phyloP scores from a whole-genome alignment of 2,329 filamentous ascomycete genomes.

The Ophiocordyceps camponoti-rufipedis region DNA sequence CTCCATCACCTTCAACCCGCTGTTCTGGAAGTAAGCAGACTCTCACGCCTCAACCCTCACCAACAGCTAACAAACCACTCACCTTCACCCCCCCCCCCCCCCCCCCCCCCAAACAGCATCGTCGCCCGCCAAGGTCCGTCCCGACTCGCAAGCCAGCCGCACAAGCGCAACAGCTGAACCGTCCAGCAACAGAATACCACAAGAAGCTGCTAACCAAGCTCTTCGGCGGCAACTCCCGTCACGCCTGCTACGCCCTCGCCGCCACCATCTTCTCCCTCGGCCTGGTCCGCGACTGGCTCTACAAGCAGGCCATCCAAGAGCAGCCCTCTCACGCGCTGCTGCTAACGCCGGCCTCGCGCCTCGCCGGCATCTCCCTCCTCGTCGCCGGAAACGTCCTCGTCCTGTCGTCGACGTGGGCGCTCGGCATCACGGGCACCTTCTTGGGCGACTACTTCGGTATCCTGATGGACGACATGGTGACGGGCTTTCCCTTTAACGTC shows the following conservation, averaged over 20 bases:
- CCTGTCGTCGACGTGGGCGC: constrained; percentile 71
- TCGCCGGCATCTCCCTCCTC: constrained; percentile 54
- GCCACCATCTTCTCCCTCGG: constrained; percentile 81
- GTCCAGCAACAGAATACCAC: constrained; percentile 60
- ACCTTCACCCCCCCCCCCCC: background rate
- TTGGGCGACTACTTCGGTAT: constrained; percentile 98
- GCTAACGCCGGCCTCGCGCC: constrained; percentile 36
- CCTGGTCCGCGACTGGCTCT: constrained; percentile 72
- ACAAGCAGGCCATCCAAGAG: constrained; percentile 63
- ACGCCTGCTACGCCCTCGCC: constrained; percentile 81
- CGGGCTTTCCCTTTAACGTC: constrained; percentile 89
- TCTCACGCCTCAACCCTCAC: too few relatives aligned
- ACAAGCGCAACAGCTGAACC: background rate
- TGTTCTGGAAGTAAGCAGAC: constrained; percentile 90
- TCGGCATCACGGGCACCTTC: constrained; percentile 91
- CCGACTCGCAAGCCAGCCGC: background rate
- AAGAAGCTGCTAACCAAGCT: constrained; percentile 77
- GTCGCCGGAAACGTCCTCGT: constrained; percentile 67
- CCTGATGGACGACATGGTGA: constrained; percentile 87
- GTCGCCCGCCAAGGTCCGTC: constrained; percentile 58
- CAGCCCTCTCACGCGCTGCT: constrained; percentile 62
- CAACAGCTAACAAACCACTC: background rate
- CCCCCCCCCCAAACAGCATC: too few relatives aligned
- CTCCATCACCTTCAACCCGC: constrained; percentile 84
- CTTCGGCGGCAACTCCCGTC: constrained; percentile 58